These are phyloP conservation scores for Wickerhamomyces strasburgensis DNA, from an alignment of 805 yeast genomes.

Conservation along the genomic window DNA sequence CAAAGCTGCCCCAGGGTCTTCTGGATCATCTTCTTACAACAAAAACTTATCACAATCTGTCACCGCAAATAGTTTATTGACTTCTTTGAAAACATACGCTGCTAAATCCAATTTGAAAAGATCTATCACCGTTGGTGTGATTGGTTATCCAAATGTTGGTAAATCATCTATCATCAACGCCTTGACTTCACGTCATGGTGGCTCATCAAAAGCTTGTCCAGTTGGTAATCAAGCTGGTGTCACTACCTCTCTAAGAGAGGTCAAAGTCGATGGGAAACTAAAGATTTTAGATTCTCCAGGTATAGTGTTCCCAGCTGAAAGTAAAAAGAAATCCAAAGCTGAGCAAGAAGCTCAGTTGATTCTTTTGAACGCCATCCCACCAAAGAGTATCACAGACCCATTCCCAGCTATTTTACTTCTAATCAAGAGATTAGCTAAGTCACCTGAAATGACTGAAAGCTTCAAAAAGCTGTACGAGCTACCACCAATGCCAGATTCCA, in stretches of 20 bases:
- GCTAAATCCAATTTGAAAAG: constrained; percentile 79
- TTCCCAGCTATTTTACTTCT: constrained; percentile 73
- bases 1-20: constrained; percentile 71
- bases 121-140: constrained; percentile 88
- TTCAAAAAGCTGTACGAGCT: constrained; percentile 69
- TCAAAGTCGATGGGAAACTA: constrained; percentile 85
- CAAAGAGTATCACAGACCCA: constrained; percentile 81
- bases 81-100: constrained; percentile 82
- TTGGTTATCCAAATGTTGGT: constrained; percentile 97
- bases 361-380: constrained; percentile 83
- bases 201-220: constrained; percentile 76
- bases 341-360: constrained; percentile 88
- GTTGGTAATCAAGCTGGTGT: constrained; percentile 98
- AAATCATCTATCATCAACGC: constrained; percentile 93
- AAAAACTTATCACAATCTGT: constrained; percentile 65
- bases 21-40: constrained; percentile 63
- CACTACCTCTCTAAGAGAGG: constrained; percentile 86
- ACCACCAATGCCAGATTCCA: constrained; percentile 72
- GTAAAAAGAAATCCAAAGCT: constrained; percentile 43
- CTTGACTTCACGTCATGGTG: constrained; percentile 74
- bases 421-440: constrained; percentile 69
- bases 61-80: constrained; percentile 71
- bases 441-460: constrained; percentile 69
- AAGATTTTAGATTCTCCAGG: constrained; percentile 95
- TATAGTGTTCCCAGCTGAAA: constrained; percentile 83